Evolutionary conservation across 768 basidiomycete genomes (phyloP), one percentile per base, ranked within the genome.

Genomic region (Myochromella boudieri): DNA sequence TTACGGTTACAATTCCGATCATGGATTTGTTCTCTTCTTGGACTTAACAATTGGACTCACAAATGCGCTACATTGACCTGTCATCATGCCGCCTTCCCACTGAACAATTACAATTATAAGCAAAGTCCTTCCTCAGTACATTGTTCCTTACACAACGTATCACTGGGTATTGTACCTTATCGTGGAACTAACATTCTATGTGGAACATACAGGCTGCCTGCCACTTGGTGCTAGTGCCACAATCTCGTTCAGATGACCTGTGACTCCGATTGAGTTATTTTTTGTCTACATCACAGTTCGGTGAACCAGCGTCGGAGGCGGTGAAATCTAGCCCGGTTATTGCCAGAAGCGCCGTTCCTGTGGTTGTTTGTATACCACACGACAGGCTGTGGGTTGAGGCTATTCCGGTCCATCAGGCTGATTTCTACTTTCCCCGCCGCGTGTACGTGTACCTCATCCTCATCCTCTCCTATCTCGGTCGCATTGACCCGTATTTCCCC

Each of bases 21-120:
- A n/a, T 8, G 33, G 5, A 61, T 47, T 44, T 71, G 63, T 49
- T 49, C 37, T 37, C 12, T 42, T 31, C 44, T n/a, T 41, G 34
- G 28, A 28, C 45, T 39, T 22, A 47, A 47, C 45, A 47, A n/a
- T 66, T 48, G 24, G 9, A 66, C n/a, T n/a, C n/a, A n/a, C n/a
- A n/a, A n/a, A n/a, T 52, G 28, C 11, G 29, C 21, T 39, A 6
- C 21, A 36, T 39, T 32, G 18, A 31, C 20, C 44, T 25, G 24
- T n/a, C n/a, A n/a, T 39, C 36, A 39, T 7, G 25, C 26, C 29
- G 20, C 36, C 11, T 11, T 37, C 29, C 28, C 31, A 6, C 15
- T n/a, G 47, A 52, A 49, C 51, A 55, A 52, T 44, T 42, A 44
- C 46, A n/a, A n/a, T n/a, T n/a, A n/a, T n/a, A 31, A 52, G 33